These are phyloP conservation scores for Cinnamomum chago DNA, from an alignment of 164 flowering plant genomes.

Conservation along the genomic window DNA sequence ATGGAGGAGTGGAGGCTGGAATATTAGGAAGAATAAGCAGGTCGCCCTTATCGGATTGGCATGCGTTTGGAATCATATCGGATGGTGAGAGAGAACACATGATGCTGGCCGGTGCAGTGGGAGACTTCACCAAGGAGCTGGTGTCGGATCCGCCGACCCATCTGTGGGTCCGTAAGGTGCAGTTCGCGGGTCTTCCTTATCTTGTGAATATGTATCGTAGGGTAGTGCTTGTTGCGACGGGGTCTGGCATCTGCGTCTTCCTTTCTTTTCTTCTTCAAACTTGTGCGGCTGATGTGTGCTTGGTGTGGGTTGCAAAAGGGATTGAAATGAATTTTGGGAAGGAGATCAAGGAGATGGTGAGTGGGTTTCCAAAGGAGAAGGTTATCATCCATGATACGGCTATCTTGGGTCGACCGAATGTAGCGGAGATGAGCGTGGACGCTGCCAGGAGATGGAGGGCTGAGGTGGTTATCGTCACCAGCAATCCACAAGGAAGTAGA, in stretches of 20 bases:
- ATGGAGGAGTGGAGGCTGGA: slow-evolving; percentile 55
- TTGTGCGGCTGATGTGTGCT: slow-evolving; percentile 38
- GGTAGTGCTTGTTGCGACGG: slow-evolving; percentile 62
- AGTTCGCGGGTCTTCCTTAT: slow-evolving; percentile 66
- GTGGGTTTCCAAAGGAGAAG: slow-evolving; percentile 42
- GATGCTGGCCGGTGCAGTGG: slow-evolving; percentile 80
- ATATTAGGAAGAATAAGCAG: slow-evolving; percentile 64
- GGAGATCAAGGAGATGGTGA: slow-evolving; percentile 49
- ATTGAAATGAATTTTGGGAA: slow-evolving; percentile 51
- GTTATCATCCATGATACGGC: slow-evolving; percentile 67
- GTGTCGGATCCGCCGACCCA: slow-evolving; percentile 59
- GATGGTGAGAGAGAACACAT: slow-evolving; percentile 53
- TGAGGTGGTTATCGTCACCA: slow-evolving; percentile 59
- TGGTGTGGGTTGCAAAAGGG: slow-evolving; percentile 62
- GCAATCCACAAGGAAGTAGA: slow-evolving; percentile 68
- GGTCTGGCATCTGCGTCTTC: slow-evolving; percentile 66
- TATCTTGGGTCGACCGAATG: slow-evolving; percentile 49
- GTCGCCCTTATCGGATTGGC: slow-evolving; percentile 71
- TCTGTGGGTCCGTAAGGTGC: slow-evolving; percentile 57
- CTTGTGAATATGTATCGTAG: slow-evolving; percentile 54
- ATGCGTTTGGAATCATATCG: slow-evolving; percentile 72
- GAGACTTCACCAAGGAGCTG: slow-evolving; percentile 65
- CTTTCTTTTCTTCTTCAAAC: slow-evolving; percentile 58
- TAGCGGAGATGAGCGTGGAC: slow-evolving; percentile 41
- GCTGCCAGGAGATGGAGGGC: slow-evolving; percentile 51